Conservation (phyloP, 2,329 filamentous ascomycete genomes). For the Paecilomyces sp. region DNA sequence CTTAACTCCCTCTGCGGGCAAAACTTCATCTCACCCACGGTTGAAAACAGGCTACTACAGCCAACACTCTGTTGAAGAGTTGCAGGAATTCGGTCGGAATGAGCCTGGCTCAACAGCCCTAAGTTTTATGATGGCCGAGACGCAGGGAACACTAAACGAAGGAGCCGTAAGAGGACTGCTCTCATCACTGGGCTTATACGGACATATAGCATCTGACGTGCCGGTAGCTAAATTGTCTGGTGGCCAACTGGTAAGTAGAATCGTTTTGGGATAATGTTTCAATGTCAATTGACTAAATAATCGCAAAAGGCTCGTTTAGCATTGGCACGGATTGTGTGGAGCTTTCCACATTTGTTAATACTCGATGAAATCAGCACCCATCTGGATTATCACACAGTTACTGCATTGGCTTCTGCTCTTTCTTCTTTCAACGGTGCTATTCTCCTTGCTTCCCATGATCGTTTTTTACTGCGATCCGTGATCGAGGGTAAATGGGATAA, state of each 20-base stretch:
- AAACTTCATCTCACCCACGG: background rate
- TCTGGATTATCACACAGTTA: slow-evolving; percentile 74
- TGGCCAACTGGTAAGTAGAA: slow-evolving; percentile 60
- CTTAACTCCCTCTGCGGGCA: background rate
- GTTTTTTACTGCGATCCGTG: slow-evolving; percentile 70
- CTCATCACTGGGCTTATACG: slow-evolving; percentile 61
- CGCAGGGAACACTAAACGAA: slow-evolving; percentile 51
- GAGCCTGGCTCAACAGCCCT: slow-evolving; percentile 26
- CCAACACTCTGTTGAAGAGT: background rate
- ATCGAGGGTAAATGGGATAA: slow-evolving; percentile 53
- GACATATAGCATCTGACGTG: slow-evolving; percentile 64
- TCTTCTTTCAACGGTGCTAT: slow-evolving; percentile 66
- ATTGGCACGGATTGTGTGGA: slow-evolving; percentile 62
- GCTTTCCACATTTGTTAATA: slow-evolving; percentile 63
- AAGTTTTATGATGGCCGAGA: slow-evolving; percentile 51
- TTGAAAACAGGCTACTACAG: background rate
- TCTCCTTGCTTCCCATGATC: slow-evolving; percentile 71
- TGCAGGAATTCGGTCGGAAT: background rate
- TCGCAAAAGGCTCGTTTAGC: slow-evolving; percentile 46
- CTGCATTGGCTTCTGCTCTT: slow-evolving; percentile 61
- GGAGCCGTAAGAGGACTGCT: slow-evolving; percentile 62
- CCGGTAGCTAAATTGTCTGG: slow-evolving; percentile 68
- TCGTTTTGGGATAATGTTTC: slow-evolving; percentile 13
- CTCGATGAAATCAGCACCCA: slow-evolving; percentile 81
- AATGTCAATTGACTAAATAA: background rate